Evolutionary conservation across 169 alveolate species (phyloP), one percentile per base, ranked within the genome.

Genomic region (Babesia caballi): DNA sequence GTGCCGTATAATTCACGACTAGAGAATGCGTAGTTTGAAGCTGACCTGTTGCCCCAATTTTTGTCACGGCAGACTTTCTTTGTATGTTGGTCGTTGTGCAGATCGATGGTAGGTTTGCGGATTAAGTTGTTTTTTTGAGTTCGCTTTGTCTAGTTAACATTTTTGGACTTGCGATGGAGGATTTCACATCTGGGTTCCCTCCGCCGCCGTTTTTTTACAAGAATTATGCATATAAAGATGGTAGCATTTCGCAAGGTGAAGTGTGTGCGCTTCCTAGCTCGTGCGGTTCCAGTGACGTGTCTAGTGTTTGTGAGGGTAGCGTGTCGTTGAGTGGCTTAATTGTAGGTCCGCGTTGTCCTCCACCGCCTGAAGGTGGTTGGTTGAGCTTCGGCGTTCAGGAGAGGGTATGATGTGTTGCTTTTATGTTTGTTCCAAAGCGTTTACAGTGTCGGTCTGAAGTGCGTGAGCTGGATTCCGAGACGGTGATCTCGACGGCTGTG

Each of bases 151-250:
- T n/a, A n/a, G n/a, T n/a, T n/a, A 40, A 40, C 47, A 11, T 40
- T 9, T 21, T 11, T 35, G 17, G 17, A 40, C 28, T 36, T 28
- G 3, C 33, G 4, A 77, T 77, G 86, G 86, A 77, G 33, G 75
- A 77, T 40, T 80, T 80, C 40, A n/a, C 69, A 0, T 61, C 54
- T 21, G 93, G 93, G 21, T 88, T 69, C 40, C 93, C 93, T 38
- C 89, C 90, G 11, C 91, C 93, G 15, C 93, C 93, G 12, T 65
- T 77, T 36, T 88, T 81, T 53, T 88, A 73, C 59, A 40, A 66
- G 23, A 85, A 88, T 42, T 88, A 88, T 66, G 57, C 59, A 19
- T 74, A 67, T 30, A 75, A 51, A 41, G 78, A 46, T 21, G 58
- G 3, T 12, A 14, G 15, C 44, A 12, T 8, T 12, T 38, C 15